Base-by-base conservation (phyloP, 345 rosid genomes). In the Eucalyptus rudis region DNA sequence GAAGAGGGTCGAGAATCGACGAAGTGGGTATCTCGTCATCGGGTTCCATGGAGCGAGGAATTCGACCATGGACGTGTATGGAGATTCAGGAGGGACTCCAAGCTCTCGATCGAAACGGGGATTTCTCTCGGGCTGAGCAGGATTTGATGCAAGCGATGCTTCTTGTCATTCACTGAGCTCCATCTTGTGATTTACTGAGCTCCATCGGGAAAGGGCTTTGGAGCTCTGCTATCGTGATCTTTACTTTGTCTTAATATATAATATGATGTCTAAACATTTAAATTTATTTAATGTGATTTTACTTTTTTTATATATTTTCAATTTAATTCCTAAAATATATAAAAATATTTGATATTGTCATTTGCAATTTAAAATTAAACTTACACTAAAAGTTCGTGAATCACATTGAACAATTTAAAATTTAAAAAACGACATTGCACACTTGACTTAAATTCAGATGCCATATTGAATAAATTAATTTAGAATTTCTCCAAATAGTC, bases 161-260 rank as follows among this genome's bases (percentile, higher is more conserved):
- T n/a, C 19, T n/a, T 8, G 8, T n/a, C 71, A 13, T 62, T 7
- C 1, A 15, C 71, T 4, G n/a, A n/a, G n/a, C n/a, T n/a, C n/a
- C n/a, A n/a, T n/a, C n/a, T n/a, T n/a, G n/a, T n/a, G n/a, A n/a
- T n/a, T n/a, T n/a, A n/a, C n/a, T n/a, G 36, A 64, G 36, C 36
- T 64, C 36, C 16, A 13, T 64, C 11, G 25, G 0, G 59, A 0
- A 54, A 54, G 54, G 51, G 25, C 59, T 20, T 54, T 1, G 27
- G 25, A 54, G 59, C 10, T 0, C 59, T 54, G 0, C 25, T 36
- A 49, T 4, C n/a, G n/a, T n/a, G n/a, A n/a, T n/a, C n/a, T n/a
- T n/a, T n/a, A n/a, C 1, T 14, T 49, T 49, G 2, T 13, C 15
- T 49, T 2, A 49, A 49, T 49, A 4, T 13, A 4, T 49, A 49